Evolutionary conservation across 306 rosid genomes (phyloP), one percentile per base, ranked within the genome.

Genomic region (Citrullus mucosospermus): DNA sequence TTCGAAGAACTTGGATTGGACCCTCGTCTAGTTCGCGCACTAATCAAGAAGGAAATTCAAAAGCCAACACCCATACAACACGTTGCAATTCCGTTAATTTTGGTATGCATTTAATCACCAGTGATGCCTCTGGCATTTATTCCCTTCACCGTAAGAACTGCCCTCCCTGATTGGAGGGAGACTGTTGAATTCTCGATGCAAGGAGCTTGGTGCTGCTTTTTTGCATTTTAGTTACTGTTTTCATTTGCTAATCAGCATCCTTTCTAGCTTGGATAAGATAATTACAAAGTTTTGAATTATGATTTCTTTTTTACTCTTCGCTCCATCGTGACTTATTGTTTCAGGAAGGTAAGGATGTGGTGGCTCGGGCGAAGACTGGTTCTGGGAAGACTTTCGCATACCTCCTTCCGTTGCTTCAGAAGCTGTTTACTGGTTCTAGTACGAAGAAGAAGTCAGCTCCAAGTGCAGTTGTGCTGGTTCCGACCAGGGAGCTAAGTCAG

Each of bases 341-440:
- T 63, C 87, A 93, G 98, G 89, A 92, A 87, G 98, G 98, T 15
- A 95, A 92, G 77, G 98, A 95, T 65, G 96, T 95, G 54, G 98
- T 92, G 61, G 97, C 98, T 34, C 85, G 97, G 51, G 98, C 98
- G 2, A 92, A 92, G 83, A 95, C 97, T 10, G 98, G 98, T 73
- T 95, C 98, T 1, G 98, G 98, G 63, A 92, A 95, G 82, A 95
- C 98, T 8, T 86, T 95, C 65, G 98, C 98, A 0, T 95, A 89
- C 75, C 96, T 95, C 48, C 90, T 92, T 61, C 98, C 98, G 0
- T 73, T 94, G 92, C 92, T 95, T 71, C 98, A 92, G 91, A 92
- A 92, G 83, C 83, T 95, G 41, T 89, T 95, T 28, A 56, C 86
- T 25, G 77, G 55, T 80, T 70, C 82, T 61, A 82, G 39, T 73